Evolutionary conservation across 2,329 filamentous ascomycete species (phyloP), one percentile per base, ranked within the genome.

Genomic region (Sarocladiaceae sp.): DNA sequence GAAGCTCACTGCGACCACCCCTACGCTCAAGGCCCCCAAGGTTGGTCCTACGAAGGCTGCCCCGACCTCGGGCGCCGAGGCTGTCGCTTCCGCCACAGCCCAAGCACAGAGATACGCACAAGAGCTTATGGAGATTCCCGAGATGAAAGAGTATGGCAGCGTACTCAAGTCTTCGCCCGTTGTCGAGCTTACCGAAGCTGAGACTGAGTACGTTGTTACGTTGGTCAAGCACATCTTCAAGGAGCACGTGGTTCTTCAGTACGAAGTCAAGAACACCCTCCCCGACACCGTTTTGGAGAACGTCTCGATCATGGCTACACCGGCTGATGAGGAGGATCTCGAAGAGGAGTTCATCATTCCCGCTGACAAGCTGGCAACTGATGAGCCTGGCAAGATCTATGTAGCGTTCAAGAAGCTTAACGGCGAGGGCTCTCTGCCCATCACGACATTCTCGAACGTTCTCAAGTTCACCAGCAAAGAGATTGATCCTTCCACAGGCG

Each of bases 381-480:
- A 95, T 58, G 85, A 91, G 62, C 88, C 90, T 0, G 93, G 93
- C 47, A 91, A 89, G 55, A 83, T 97, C 32, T 98, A 96, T 60
- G 93, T 96, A 32, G 89, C 89, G 2, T 96, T 98, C 73, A 87
- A 85, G 68, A 93, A 94, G 64, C 68, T 80, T 21, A 78, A 76
- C 47, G 89, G 87, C 46, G 86, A 88, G 56, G 74, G 71, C 33
- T 78, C 83, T n/a, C 83, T 94, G 63, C 82, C 89, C 4, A 74
- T 85, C 18, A 82, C 84, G 43, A 85, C 80, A 33, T 95, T 98
- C 66, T 88, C 87, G 53, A 98, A 97, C 66, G 72, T 88, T 31
- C 83, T 98, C 60, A 96, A 93, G 67, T 98, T 98, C 64, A 96
- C 89, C 15, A 93, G 85, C 72, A 97, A 96, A 70, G 93, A 98